Conservation (phyloP, 2,329 filamentous ascomycete genomes). For the Exophiala oligosperma region DNA sequence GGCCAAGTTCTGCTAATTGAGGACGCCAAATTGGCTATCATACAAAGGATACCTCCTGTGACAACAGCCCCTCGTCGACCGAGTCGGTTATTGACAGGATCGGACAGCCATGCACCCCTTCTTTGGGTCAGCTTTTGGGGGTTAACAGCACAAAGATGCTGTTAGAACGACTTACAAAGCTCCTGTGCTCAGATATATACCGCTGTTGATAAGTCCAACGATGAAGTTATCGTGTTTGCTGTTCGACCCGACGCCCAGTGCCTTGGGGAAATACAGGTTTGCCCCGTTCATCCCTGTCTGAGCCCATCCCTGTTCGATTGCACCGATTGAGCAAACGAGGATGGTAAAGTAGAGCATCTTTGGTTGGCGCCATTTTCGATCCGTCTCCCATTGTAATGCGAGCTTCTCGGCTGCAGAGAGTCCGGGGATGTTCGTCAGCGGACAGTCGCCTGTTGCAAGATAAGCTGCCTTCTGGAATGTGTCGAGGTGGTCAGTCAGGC, state of each 20-base stretch:
- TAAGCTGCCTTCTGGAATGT: too few species aligned
- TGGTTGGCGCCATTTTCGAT: conserved; percentile 52
- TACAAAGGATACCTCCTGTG: conserved; percentile 59
- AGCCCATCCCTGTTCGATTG: conserved; percentile 55
- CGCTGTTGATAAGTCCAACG: conserved; percentile 64
- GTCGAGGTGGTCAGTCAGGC: not conserved
- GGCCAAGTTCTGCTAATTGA: conserved; percentile 60
- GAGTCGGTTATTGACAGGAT: conserved; percentile 68
- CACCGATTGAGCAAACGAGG: conserved; percentile 52
- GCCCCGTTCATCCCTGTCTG: conserved; percentile 55
- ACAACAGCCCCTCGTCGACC: conserved; percentile 71
- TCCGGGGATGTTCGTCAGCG: too few species aligned
- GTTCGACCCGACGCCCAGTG: conserved; percentile 46
- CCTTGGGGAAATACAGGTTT: conserved; percentile 52
- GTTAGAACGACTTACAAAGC: conserved; percentile 42
- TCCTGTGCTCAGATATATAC: conserved; percentile 54
- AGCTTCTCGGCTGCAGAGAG: too few species aligned
- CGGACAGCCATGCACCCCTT: conserved; percentile 66
- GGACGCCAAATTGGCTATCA: conserved; percentile 47
- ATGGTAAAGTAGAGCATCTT: conserved; percentile 51
- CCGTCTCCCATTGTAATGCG: too few species aligned
- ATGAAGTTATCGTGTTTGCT: conserved; percentile 54
- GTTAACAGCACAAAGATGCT: conserved; percentile 17
- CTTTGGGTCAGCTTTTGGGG: conserved; percentile 1
- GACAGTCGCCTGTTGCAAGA: too few species aligned